Evolutionary conservation across 31 red algal genomes (phyloP), one percentile per base, ranked within the genome.

Genomic region (Odonthalia washingtoniensis): DNA sequence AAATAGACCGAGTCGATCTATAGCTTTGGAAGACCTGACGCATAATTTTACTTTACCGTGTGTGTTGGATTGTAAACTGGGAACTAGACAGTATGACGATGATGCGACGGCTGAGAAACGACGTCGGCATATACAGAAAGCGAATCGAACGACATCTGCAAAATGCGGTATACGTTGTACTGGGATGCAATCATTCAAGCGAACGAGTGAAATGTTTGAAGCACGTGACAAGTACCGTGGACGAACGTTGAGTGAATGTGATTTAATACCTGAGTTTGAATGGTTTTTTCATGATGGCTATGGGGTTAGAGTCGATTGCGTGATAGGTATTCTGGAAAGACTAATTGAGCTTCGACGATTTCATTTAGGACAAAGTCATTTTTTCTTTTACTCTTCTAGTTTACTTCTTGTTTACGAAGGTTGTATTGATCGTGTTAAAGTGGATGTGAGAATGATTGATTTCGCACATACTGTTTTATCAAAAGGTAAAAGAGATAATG

Each of bases 401-500:
- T 67, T 98, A 27, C 76, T 98, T 44, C 64, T 98, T 57, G 87
- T 98, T 38, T 98, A 98, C 80, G 97, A 98, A 68, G 97, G 97
- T 64, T 86, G 37, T 31, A 18, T 53, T 4, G 45, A 53, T 4
- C 34, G 32, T 64, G 40, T 42, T 9, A 39, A 42, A 28, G 77
- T 91, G 28, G 95, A 97, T 68, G 89, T 94, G 66, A 84, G 91
- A 49, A 96, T 98, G 97, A 96, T 98, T 40, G 97, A 98, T 74
- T 98, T 98, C 92, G 96, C 96, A 40, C 96, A 98, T 75, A 98
- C 96, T 1, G 93, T 95, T 66, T 64, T 52, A 12, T 93, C 87
- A 62, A 43, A 69, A 0, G 90, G 87, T 33, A 70, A 62, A 4
- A 72, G 90, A 26, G 94, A 95, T 83, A 85, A 91, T 41, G 95